Base-by-base conservation (phyloP, 345 rosid genomes). In the Eucalyptus pumila region DNA sequence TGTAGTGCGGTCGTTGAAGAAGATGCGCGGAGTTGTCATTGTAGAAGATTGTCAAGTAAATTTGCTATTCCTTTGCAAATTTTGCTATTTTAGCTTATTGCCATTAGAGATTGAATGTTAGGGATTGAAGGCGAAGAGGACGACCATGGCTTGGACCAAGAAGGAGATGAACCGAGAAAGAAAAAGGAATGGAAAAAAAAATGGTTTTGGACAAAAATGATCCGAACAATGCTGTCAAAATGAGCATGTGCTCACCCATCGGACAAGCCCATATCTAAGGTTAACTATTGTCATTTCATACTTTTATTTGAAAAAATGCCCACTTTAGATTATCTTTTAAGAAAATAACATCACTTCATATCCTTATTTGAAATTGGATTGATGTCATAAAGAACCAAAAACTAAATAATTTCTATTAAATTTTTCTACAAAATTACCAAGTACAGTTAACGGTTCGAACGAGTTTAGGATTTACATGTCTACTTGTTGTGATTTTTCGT, bases 371-470 rank as follows among this genome's bases (percentile, higher is more conserved):
- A 52, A 52, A 52, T 52, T 52, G 24, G 1, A 52, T 19, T 52
- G 0, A 52, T 52, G 0, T 0, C 1, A 52, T 52, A 52, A 52
- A 52, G 2, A 52, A 19, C 0, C 58, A 11, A 52, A 52, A 52
- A 52, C 11, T 52, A 52, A 52, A 19, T 52, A 19, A 0, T 52
- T 19, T 52, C 0, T 3, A 1, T 52, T 19, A 52, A 48, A 52
- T 19, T 52, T 52, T 52, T 19, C 10, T 52, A 0, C 0, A 52
- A 52, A 52, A 19, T 52, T 2, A 8, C 0, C 58, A 52, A 19
- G 0, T 52, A 19, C 0, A 52, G 0, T 52, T 52, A 52, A 52
- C 1, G 24, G 56, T 0, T 52, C 9, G 4, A 52, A 52, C 0
- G 4, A 7, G 2, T 52, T 19, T 51, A 51, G 9, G 23, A 0